Percentiles rank a stretch among this genome's conserved stretches.
Conservation (phyloP, 2,329 filamentous ascomycete species). For the Ceratocystis cubensis region DNA sequence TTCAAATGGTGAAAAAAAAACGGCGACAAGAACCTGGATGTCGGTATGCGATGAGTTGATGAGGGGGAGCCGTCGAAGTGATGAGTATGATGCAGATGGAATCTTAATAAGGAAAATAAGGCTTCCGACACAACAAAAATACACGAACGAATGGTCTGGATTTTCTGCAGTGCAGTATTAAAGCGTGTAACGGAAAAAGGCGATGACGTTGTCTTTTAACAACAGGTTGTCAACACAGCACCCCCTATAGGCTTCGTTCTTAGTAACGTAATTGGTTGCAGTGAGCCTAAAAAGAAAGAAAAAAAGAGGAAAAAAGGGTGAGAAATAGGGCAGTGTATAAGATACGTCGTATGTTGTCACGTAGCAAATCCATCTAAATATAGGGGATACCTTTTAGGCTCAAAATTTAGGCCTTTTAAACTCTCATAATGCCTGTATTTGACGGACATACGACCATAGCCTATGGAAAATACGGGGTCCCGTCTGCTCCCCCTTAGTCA, state of each 20-base stretch:
- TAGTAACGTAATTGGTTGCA: too few species aligned
- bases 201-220: slow-evolving; percentile 8
- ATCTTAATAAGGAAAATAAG: neutral
- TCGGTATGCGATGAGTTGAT: neutral
- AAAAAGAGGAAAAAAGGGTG: neutral
- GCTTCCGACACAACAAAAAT: neutral
- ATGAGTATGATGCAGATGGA: neutral
- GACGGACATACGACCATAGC: neutral
- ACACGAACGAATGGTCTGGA: neutral
- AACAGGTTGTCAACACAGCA: neutral
- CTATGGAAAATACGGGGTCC: neutral
- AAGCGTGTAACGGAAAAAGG: neutral
- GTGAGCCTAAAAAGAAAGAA: slow-evolving; percentile 24
- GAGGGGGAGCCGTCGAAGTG: neutral
- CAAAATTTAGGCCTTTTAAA: too few species aligned
- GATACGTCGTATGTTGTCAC: too few species aligned
- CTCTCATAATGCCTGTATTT: too few species aligned
- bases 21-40: neutral
- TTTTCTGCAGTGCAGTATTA: neutral
- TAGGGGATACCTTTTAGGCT: too few species aligned
- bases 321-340: too few species aligned
- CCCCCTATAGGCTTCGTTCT: neutral
- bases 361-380: too few species aligned
- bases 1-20: neutral
- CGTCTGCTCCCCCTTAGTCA: neutral